phyloP scores from a whole-genome alignment of 2,329 filamentous ascomycete species.

The Alternaria triticimaculans region DNA sequence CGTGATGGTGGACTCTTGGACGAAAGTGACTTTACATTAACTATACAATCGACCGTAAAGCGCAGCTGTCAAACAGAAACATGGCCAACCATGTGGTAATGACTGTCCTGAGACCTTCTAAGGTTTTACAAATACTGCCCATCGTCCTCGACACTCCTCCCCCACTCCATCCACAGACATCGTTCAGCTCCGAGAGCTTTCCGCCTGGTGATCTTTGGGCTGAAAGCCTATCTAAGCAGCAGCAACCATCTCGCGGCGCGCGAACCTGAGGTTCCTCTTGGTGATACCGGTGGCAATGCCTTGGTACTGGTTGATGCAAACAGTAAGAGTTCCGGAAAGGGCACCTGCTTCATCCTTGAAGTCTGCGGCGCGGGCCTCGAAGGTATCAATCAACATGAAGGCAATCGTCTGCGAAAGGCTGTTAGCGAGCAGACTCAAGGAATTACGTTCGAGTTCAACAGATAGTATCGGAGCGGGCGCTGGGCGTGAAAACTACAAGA shows the following conservation, averaged over 20 bases:
- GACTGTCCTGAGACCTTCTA: not conserved
- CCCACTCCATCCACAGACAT: not conserved
- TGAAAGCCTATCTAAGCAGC: not conserved
- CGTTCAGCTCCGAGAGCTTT: not conserved
- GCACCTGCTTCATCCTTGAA: not conserved
- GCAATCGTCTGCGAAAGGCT: not conserved
- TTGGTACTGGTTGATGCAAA: not conserved
- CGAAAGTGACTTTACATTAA: not conserved
- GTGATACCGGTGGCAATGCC: not conserved
- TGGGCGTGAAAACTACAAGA: not conserved
- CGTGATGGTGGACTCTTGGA: not conserved
- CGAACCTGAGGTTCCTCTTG: not conserved
- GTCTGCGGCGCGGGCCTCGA: not conserved
- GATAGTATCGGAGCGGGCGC: not conserved
- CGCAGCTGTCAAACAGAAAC: not conserved
- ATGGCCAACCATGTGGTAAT: not conserved
- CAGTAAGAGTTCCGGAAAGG: not conserved
- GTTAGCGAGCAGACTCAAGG: not conserved
- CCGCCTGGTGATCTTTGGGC: not conserved
- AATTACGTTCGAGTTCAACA: not conserved
- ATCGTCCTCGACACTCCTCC: not conserved
- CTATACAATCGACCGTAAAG: not conserved
- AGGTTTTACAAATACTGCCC: not conserved
- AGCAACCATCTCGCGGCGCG: not conserved
- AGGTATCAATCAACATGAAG: not conserved